Conservation (phyloP, 768 basidiomycete species). For the Heimioporus sp. region DNA sequence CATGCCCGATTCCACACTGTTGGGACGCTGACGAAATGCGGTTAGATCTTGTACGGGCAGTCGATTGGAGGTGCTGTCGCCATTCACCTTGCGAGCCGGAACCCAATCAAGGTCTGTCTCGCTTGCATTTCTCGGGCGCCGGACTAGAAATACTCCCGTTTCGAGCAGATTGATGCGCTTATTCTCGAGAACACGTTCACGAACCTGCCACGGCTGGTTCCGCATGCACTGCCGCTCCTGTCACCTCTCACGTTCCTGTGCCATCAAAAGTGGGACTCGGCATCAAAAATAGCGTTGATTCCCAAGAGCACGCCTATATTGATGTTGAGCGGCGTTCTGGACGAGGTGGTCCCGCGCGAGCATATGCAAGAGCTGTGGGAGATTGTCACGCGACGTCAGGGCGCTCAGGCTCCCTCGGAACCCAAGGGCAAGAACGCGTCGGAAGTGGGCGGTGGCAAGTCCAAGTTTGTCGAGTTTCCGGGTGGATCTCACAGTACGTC, state of each 20-base stretch:
- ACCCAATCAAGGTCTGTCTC: conserved; percentile 56
- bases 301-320: conserved; percentile 70
- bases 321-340: conserved; percentile 69
- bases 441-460: conserved; percentile 51
- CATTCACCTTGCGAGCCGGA: conserved; percentile 81
- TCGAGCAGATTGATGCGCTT: conserved; percentile 75
- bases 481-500: conserved; percentile 52
- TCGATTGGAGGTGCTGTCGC: conserved; percentile 92
- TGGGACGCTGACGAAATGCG: background rate
- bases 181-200: conserved; percentile 94
- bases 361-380: conserved; percentile 70
- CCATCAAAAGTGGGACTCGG: conserved; percentile 87
- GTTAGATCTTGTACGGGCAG: conserved; percentile 75
- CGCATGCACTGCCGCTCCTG: conserved; percentile 71
- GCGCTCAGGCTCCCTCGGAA: conserved; percentile 22
- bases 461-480: conserved; percentile 56
- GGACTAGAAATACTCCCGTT: background rate
- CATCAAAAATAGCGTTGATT: conserved; percentile 58
- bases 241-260: conserved; percentile 75
- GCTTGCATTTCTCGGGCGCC: background rate
- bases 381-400: conserved; percentile 49
- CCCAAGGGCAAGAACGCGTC: conserved; percentile 31
- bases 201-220: conserved; percentile 80
- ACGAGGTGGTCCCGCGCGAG: conserved; percentile 51
- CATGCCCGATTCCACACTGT: background rate